Conservation (phyloP, 495 filamentous ascomycete genomes). For the Trichoderma gamsii region DNA sequence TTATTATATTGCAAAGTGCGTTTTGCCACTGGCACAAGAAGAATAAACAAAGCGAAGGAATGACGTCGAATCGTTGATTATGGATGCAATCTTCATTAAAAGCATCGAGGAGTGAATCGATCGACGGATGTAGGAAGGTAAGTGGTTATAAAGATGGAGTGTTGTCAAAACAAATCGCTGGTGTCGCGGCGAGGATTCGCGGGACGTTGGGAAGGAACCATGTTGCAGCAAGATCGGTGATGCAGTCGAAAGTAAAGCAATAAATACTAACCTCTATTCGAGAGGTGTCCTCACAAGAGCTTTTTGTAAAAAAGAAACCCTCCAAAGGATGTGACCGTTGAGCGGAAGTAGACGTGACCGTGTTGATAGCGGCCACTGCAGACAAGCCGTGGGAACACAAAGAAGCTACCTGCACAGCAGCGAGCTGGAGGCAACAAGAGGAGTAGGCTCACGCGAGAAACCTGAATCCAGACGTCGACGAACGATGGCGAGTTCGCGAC, state of each 20-base stretch:
- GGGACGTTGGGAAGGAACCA: not conserved
- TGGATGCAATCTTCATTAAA: not conserved
- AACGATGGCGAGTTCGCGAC: slow-evolving; percentile 16
- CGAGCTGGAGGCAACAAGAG: slow-evolving; percentile 12
- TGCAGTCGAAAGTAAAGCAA: not conserved
- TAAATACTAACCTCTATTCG: not conserved
- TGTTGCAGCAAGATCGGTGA: not conserved
- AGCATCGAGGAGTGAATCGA: not conserved
- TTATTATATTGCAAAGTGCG: not conserved
- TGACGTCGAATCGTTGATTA: not conserved
- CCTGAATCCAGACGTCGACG: slow-evolving; percentile 17
- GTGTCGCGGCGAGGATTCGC: not conserved
- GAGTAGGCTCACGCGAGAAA: slow-evolving; percentile 13
- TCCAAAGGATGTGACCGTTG: slow-evolving; percentile 3
- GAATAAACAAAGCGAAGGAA: too few relatives aligned
- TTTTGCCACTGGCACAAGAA: not conserved
- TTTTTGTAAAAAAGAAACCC: not conserved
- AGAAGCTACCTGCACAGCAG: slow-evolving; percentile 12
- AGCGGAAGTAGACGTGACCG: slow-evolving; percentile 10
- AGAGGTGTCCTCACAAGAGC: not conserved
- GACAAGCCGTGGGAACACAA: slow-evolving; percentile 14
- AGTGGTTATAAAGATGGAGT: not conserved
- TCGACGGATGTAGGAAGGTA: not conserved
- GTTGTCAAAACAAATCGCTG: not conserved
- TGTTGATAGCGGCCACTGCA: not conserved